Conservation (phyloP, 306 rosid genomes). For the Potentilla sterilis region DNA sequence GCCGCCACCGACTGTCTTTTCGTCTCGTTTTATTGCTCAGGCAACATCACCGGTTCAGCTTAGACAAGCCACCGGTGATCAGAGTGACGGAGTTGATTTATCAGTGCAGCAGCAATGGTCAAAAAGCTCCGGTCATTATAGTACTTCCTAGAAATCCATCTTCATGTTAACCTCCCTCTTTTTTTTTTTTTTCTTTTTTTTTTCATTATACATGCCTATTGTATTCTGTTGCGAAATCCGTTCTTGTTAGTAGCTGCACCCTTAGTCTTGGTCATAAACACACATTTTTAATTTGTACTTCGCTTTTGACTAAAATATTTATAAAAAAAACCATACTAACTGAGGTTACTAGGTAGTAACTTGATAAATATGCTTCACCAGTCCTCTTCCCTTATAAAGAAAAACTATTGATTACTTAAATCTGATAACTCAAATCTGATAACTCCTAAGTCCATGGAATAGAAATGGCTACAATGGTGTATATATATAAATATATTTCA, state of each 20-base stretch:
- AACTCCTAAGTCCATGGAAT: neutral
- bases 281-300: neutral
- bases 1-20: conserved; percentile 6
- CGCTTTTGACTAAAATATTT: neutral
- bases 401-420: neutral
- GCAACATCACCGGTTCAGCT: conserved; percentile 2
- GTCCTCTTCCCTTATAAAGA: neutral
- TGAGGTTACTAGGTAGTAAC: too few species aligned
- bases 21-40: conserved; percentile 6
- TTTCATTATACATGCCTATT: neutral
- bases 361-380: neutral
- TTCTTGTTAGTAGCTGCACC: neutral
- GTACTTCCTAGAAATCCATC: conserved; percentile 1
- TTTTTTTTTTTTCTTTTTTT: too few species aligned
- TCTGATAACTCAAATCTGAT: neutral
- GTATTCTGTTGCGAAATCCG: neutral
- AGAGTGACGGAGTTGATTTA: neutral
- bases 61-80: neutral
- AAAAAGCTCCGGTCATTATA: conserved; percentile 4
- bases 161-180: neutral
- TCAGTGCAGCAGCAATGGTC: neutral
- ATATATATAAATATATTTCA: too few species aligned
- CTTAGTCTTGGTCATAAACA: neutral
- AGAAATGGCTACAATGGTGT: neutral
- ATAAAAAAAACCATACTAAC: neutral